A percentile compares a stretch with the other conserved stretches of the same genome.
Evolutionary conservation across 495 filamentous ascomycete genomes (phyloP).

Genomic region (Talaromyces wortmannii): DNA sequence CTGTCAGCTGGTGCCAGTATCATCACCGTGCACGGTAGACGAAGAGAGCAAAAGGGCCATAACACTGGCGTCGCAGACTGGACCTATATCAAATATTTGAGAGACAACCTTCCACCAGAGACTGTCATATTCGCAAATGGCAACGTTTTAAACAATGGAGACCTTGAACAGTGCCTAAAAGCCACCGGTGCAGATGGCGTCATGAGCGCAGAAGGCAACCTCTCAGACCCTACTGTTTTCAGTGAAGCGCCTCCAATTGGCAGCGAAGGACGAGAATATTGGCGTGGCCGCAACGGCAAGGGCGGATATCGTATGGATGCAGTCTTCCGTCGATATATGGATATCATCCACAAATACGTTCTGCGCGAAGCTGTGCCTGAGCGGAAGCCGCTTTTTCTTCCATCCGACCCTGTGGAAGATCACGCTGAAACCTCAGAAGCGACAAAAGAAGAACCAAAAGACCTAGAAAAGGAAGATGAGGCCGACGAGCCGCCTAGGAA

Average conservation of each 20-base stretch:
- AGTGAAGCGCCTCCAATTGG: constrained; percentile 56
- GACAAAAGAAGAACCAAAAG: constrained; percentile 23
- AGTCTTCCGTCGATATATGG: constrained; percentile 78
- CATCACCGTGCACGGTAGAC: constrained; percentile 84
- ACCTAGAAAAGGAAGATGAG: constrained; percentile 21
- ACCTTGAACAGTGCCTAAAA: constrained; percentile 71
- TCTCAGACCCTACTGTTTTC: constrained; percentile 87
- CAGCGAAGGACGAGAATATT: constrained; percentile 68
- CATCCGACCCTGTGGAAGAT: constrained; percentile 43
- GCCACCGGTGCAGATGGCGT: constrained; percentile 88
- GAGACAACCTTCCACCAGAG: constrained; percentile 76
- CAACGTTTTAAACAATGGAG: constrained; percentile 77
- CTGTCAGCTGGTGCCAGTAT: constrained; percentile 86
- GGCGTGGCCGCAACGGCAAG: constrained; percentile 71
- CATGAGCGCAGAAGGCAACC: constrained; percentile 92
- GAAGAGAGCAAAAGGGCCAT: constrained; percentile 91
- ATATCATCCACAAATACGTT: constrained; percentile 76
- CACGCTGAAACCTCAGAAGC: background rate
- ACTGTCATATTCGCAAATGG: constrained; percentile 96
- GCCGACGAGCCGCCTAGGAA: constrained; percentile 45
- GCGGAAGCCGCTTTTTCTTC: constrained; percentile 66
- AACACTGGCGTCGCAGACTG: constrained; percentile 93
- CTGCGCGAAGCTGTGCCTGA: constrained; percentile 53
- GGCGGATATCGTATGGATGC: constrained; percentile 89
- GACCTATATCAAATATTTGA: constrained; percentile 71